Evolutionary conservation across 1,284 basidiomycete genomes (phyloP).

Genomic region (Ustilago xerochloae): DNA sequence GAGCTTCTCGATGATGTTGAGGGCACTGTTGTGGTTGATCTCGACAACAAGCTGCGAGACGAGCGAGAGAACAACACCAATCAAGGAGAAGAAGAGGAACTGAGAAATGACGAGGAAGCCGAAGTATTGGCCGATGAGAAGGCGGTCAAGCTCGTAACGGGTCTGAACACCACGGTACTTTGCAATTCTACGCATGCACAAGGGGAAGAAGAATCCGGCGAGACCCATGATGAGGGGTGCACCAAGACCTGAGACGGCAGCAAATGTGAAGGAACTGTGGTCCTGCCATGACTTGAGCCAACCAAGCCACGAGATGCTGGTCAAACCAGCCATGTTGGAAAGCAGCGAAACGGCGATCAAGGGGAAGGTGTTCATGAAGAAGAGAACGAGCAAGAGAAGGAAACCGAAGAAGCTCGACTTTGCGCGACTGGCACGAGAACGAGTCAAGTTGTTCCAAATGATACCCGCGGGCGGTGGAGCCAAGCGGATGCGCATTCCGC

Average conservation of each 20-base stretch:
- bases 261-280: slow-evolving; percentile 54
- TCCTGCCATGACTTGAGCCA: slow-evolving; percentile 56
- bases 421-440: slow-evolving; percentile 42
- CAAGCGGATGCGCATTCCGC: slow-evolving; percentile 54
- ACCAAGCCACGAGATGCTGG: slow-evolving; percentile 37
- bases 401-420: slow-evolving; percentile 56
- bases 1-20: slow-evolving; percentile 43
- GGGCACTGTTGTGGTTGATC: slow-evolving; percentile 50
- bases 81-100: slow-evolving; percentile 66
- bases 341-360: slow-evolving; percentile 59
- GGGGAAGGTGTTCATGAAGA: slow-evolving; percentile 64
- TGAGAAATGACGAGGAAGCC: slow-evolving; percentile 64
- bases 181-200: slow-evolving; percentile 62
- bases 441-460: slow-evolving; percentile 64
- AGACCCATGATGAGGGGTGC: slow-evolving; percentile 63
- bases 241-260: slow-evolving; percentile 58
- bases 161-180: slow-evolving; percentile 66
- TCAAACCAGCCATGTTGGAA: slow-evolving; percentile 62
- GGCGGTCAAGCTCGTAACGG: slow-evolving; percentile 51
- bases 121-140: slow-evolving; percentile 63
- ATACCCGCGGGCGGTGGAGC: slow-evolving; percentile 63
- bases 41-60: slow-evolving; percentile 44
- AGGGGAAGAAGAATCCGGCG: slow-evolving; percentile 59
- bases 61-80: slow-evolving; percentile 62
- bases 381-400: slow-evolving; percentile 52